phyloP scores from a whole-genome alignment of 2,329 filamentous ascomycete genomes.

The Diaporthe sp. region DNA sequence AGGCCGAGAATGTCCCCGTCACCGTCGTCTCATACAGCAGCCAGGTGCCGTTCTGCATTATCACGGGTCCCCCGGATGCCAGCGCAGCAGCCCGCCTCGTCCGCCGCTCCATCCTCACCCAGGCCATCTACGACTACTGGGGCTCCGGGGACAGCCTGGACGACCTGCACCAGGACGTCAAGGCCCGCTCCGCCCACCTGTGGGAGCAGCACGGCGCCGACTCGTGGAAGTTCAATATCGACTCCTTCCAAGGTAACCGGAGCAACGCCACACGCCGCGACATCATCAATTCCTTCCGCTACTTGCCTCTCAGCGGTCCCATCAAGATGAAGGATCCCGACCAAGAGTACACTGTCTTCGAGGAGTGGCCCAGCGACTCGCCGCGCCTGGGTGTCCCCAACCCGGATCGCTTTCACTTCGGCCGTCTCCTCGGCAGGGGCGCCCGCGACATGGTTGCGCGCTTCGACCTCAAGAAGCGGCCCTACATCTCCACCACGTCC shows the following conservation, averaged over 20 bases:
- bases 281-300: constrained; percentile 86
- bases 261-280: constrained; percentile 71
- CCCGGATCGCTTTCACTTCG: constrained; percentile 76
- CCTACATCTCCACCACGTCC: constrained; percentile 94
- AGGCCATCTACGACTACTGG: constrained; percentile 92
- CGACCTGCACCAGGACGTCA: constrained; percentile 76
- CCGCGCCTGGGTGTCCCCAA: constrained; percentile 61
- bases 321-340: constrained; percentile 83
- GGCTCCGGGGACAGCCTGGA: constrained; percentile 76
- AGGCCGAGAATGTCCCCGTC: constrained; percentile 74
- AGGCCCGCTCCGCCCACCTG: constrained; percentile 66
- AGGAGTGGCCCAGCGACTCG: constrained; percentile 77
- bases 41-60: constrained; percentile 87
- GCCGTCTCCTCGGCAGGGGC: constrained; percentile 76
- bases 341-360: constrained; percentile 83
- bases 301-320: constrained; percentile 81
- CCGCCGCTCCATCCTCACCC: constrained; percentile 82
- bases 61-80: constrained; percentile 72
- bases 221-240: constrained; percentile 87
- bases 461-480: constrained; percentile 92
- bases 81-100: constrained; percentile 76
- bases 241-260: constrained; percentile 84
- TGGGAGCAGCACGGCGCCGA: constrained; percentile 75
- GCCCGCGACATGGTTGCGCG: constrained; percentile 76
- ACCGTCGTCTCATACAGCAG: constrained; percentile 81